Evolutionary conservation across 441 rosid genomes (phyloP), one percentile per base, ranked within the genome.

Genomic region (Mallotus japonicus): DNA sequence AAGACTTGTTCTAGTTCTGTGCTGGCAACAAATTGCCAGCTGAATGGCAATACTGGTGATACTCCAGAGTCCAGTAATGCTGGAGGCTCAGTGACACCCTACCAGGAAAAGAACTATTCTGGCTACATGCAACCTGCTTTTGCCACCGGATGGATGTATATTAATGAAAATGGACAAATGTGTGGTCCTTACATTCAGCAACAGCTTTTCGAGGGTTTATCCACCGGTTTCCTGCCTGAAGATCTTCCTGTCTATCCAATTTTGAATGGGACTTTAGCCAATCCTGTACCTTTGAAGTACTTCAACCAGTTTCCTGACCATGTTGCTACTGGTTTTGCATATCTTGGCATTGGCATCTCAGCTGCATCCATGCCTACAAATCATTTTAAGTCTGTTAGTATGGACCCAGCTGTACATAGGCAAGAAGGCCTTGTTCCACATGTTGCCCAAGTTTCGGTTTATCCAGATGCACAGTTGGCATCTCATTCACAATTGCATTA

Each of bases 151-250:
- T 95, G 99, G 99, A 92, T 85, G 96, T 95, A 93, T 60, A 69
- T 83, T 40, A 93, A 95, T 80, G 95, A 93, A 76, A 85, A 84
- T 72, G 92, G 96, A 34, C 90, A 88, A 77, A 87, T 95, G 94
- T 93, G 97, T 77, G 99, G 99, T 65, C 97, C 99, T 76, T 95
- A 95, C 68, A 82, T 93, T 71, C 92, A 89, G 65, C 90, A 93
- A 40, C 99, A 96, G 80, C 78, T 96, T 37, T 86, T 71, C 37
- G 97, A 93, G 71, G 98, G 99, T 22, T 77, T 96, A 71, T 87
- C 87, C 10, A 84, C 92, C 73, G 95, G 97, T 37, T 96, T 93
- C 78, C 84, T 96, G 81, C 99, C 98, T 0, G 89, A 86, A 55
- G 97, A 93, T 73, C 96, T 96, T 82, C 97, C 80, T 58, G 93